Conservation (phyloP, 495 filamentous ascomycete species). For the Cetradonia linearis region DNA sequence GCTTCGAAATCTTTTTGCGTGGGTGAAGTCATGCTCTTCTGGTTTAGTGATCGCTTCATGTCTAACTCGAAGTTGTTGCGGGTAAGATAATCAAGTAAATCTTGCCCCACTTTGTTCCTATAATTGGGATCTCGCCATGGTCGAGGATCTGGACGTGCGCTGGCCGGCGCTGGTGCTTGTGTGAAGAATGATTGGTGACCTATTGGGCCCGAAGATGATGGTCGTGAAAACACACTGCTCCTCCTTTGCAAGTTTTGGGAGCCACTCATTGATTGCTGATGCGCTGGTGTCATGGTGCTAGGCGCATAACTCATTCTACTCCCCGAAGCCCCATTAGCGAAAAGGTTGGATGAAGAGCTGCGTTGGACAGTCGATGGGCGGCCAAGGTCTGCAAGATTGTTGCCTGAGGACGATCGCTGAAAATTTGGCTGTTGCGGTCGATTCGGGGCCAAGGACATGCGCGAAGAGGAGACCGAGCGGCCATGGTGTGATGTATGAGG, state of each 20-base stretch:
- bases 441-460: conserved; percentile 70
- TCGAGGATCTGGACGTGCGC: conserved; percentile 77
- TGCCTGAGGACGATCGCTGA: conserved; percentile 69
- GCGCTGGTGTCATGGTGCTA: conserved; percentile 36
- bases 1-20: conserved; percentile 96
- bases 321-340: conserved; percentile 31
- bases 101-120: conserved; percentile 71
- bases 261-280: conserved; percentile 34
- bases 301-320: conserved; percentile 53
- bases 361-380: conserved; percentile 73
- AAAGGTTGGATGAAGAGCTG: conserved; percentile 64
- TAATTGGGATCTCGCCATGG: conserved; percentile 73
- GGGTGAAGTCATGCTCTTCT: conserved; percentile 82
- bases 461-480: conserved; percentile 69
- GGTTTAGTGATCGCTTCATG: conserved; percentile 81
- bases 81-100: conserved; percentile 83
- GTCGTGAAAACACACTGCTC: conserved; percentile 74
- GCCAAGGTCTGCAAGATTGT: conserved; percentile 62
- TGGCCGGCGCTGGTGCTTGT: conserved; percentile 64
- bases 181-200: conserved; percentile 87
- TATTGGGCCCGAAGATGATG: conserved; percentile 49
- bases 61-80: conserved; percentile 93
- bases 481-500: conserved; percentile 61
- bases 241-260: conserved; percentile 54
- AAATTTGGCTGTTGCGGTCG: conserved; percentile 80